Percentiles rank a stretch among this genome's conserved stretches.
Conservation (phyloP, 352 stramenopile genomes). For the Peronospora belbahrii region DNA sequence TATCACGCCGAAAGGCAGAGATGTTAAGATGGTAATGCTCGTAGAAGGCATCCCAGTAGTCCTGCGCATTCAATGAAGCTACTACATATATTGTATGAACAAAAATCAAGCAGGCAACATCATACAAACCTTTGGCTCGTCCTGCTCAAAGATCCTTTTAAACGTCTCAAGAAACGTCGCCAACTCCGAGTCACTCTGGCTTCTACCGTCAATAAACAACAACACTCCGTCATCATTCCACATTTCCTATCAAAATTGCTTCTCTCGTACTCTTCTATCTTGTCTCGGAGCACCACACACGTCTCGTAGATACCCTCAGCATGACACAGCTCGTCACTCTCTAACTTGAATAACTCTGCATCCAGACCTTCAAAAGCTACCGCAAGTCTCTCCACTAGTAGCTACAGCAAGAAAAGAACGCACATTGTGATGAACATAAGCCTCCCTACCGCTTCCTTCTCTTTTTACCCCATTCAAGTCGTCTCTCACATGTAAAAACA, state of each 20-base stretch:
- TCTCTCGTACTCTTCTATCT: constrained; percentile 37
- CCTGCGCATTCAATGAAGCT: constrained; percentile 12
- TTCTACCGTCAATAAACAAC: constrained; percentile 5
- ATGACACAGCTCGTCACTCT: constrained; percentile 58
- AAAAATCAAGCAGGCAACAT: neutral
- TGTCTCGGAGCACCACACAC: constrained; percentile 36
- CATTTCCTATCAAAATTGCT: neutral
- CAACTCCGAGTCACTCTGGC: constrained; percentile 22
- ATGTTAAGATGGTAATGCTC: constrained; percentile 32
- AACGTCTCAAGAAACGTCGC: constrained; percentile 44
- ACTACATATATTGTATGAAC: neutral
- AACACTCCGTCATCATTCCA: neutral
- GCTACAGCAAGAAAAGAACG: constrained; percentile 18
- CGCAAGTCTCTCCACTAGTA: constrained; percentile 57
- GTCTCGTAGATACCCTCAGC: constrained; percentile 48
- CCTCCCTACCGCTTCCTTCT: neutral
- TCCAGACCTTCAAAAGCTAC: constrained; percentile 41
- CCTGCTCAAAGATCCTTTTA: constrained; percentile 39
- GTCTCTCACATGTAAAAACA: constrained; percentile 50
- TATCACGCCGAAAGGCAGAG: constrained; percentile 53
- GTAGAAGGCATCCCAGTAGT: constrained; percentile 47
- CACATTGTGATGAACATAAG: neutral
- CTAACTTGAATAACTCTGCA: constrained; percentile 56
- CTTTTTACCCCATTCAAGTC: neutral
- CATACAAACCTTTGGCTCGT: constrained; percentile 54